These are phyloP conservation scores for Penicillium rolfsii DNA, from an alignment of 2,329 filamentous ascomycete genomes.

Conservation along the genomic window DNA sequence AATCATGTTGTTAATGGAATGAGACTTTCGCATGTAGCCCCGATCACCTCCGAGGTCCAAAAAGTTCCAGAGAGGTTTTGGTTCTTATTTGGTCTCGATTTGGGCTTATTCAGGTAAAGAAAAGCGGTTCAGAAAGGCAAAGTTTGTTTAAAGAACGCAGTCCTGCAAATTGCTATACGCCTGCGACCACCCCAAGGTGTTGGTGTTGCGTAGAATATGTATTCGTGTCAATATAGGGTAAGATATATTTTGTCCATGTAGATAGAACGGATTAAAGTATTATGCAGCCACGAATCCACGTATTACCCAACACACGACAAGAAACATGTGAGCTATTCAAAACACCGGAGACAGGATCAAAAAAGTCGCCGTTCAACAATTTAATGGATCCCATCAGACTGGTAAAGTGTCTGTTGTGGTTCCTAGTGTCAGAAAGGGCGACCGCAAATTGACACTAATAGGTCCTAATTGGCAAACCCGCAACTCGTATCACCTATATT, in stretches of 20 bases:
- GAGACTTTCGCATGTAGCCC: not conserved
- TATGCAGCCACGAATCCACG: no score
- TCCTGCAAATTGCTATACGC: no score
- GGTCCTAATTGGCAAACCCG: not conserved
- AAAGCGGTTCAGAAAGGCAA: not conserved
- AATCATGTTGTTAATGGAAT: not conserved
- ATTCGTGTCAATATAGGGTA: not conserved
- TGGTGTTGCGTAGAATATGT: not conserved
- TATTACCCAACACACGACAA: no score
- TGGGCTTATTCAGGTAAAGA: not conserved
- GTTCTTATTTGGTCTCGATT: not conserved
- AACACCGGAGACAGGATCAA: no score
- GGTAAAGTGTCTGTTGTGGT: no score
- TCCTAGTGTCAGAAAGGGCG: no score
- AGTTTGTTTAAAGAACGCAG: not conserved
- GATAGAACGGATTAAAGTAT: not conserved
- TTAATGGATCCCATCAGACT: no score
- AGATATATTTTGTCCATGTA: not conserved
- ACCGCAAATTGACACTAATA: not conserved
- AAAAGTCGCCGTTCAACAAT: no score
- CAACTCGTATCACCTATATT: not conserved
- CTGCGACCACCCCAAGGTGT: not conserved
- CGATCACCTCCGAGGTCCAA: not conserved
- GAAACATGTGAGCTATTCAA: no score
- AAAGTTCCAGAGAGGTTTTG: not conserved